Evolutionary conservation across 768 basidiomycete species (phyloP), one percentile per base, ranked within the genome.

Genomic region (Suillus variegatus): DNA sequence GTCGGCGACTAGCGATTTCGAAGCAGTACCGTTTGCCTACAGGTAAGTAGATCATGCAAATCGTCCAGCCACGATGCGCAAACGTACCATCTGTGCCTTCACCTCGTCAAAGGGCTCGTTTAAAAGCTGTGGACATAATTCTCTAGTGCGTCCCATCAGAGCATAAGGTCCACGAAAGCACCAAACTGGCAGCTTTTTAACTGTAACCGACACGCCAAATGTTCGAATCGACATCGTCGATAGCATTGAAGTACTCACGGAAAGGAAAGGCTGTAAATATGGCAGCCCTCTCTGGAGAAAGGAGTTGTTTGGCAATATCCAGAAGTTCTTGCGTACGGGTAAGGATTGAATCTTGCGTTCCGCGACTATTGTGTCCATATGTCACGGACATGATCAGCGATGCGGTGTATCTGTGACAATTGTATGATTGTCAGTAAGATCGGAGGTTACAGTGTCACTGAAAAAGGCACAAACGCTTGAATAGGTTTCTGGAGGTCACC

Each of bases 321-420:
- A 74, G 67, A 40, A 75, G 69, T 47, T 69, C 68, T 47, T 71
- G 67, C 14, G 78, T 71, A 14, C 68, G 66, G 14, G 52, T 64
- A 41, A 79, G 58, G 12, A 65, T 16, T 9, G 52, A 57, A 51
- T 71, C 71, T 22, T 74, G 28, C 61, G 44, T 36, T 70, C 69
- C 8, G 20, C 74, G 57, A 2, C 66, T 64, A 6, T 69, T 64
- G 9, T 63, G 35, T 51, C 67, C 69, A 63, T 78, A 78, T 1
- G 69, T 68, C 35, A 71, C 66, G 4, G 77, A 62, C 61, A 79
- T 64, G 9, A 76, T 70, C 9, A 65, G 66, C 0, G 78, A 79
- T 10, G 77, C 72, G 2, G 75, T 68, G 4, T 71, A 65, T 32
- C 77, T 75, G 38, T 51, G 2, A 41, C 9, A 10, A 18, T 40